Base-by-base conservation (phyloP, 345 rosid genomes). In the Trapa incisa region DNA sequence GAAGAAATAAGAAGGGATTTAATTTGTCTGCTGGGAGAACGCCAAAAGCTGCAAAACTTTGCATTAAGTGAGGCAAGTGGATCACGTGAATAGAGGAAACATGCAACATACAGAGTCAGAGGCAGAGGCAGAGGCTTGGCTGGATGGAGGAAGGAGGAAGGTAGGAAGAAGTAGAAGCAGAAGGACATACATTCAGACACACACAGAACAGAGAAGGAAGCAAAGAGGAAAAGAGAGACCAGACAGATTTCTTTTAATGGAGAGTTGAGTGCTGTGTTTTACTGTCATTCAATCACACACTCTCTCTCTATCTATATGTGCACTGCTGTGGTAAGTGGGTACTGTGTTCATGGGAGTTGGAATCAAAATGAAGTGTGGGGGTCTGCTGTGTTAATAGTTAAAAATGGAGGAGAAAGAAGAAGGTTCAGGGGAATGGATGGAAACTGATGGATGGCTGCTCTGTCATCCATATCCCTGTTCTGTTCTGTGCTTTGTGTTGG, bases 41-140 rank as follows among this genome's bases (percentile, higher is more conserved):
- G 86, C 76, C 91, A 84, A 86, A 86, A 86, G 85, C 89, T 84
- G 91, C 80, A 78, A 69, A 63, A 22, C 29, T 48, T 54, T 68
- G 35, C 63, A 68, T 69, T 50, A 67, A 73, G 36, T 45, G 62
- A 65, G 67, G 74, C 74, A 72, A 69, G 65, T 61, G 50, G 76
- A 66, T 57, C 81, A 80, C 76, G 81, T 77, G 81, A 70, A 53
- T 7, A 17, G 58, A 17, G 11, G 33, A 53, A 7, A 22, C 9
- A 53, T 6, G 3, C 6, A 6, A 53, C 33, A 17, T 15, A 39
- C 58, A 22, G n/a, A 53, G 11, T 22, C 29, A 22, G 29, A 22
- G 29, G 29, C 29, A 22, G 29, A 22, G 29, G 29, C 29, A 22
- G 29, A 22, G 29, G 29, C 29, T 22, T 22, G 29, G 29, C 29